Base-by-base conservation (phyloP, 1,284 basidiomycete species). In the Xerocomus amazonicus region DNA sequence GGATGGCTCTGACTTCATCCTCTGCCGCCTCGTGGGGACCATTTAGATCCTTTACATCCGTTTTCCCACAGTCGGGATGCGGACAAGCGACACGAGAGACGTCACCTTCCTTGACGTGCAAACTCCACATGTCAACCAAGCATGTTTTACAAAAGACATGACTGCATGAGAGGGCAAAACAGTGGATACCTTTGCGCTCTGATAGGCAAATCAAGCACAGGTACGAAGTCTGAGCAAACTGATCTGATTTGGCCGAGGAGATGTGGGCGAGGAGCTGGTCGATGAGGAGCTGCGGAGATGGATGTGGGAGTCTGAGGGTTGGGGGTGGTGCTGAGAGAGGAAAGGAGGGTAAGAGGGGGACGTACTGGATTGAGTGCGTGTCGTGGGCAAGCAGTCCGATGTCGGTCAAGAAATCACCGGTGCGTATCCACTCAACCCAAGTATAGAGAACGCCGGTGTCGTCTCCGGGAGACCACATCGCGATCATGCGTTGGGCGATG, bases 131-230 rank as follows among this genome's bases (percentile, higher is more conserved):
- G 55, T 86, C 82, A 47, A 74, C 72, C 34, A 92, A 66, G 62
- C 89, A 92, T 9, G 74, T 62, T 23, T 79, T 76, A 63, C 89
- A 92, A 63, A 90, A 90, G 14, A 88, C 76, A 64, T 91, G 88
- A 2, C 65, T 63, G 61, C 90, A 92, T 3, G 51, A 57, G 23
- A 92, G 72, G 50, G 78, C 72, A 10, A 90, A 60, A 61, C 89
- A 90, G 53, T 78, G 76, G 0, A 77, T 71, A 38, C 90, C 90
- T 61, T 87, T 89, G 53, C 79, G 70, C 3, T 79, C 75, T 17
- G 76, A 74, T n/a, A 91, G 68, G 62, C 89, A 91, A 34, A 91
- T 78, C 28, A 80, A 73, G 61, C 89, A 91, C 40, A 71, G 65
- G 63, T 85, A 84, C 0, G 84, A 80, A 28, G 71, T 75, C 48